Evolutionary conservation across 495 filamentous ascomycete species (phyloP).

Genomic region (Bombardia bombarda): DNA sequence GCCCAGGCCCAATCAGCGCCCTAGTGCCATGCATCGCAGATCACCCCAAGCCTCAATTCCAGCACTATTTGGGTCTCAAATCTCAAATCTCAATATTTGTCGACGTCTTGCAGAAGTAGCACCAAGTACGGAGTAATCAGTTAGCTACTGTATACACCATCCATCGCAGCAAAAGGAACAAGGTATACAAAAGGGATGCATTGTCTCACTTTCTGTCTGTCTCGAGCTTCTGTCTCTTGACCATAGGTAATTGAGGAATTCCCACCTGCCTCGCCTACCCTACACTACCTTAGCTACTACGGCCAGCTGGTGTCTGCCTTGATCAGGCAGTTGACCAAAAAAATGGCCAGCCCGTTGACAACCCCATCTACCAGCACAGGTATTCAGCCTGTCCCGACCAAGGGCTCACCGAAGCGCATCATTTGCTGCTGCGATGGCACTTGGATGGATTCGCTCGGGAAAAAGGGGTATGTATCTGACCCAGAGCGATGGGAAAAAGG

Average conservation of each 20-base stretch:
- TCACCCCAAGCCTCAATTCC: neutral
- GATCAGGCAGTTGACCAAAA: neutral
- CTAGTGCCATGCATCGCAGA: neutral
- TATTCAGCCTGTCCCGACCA: neutral
- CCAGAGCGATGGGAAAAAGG: neutral
- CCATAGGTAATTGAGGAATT: no score
- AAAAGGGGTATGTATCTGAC: slow-evolving; percentile 12
- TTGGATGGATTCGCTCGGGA: slow-evolving; percentile 30
- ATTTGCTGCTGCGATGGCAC: slow-evolving; percentile 30
- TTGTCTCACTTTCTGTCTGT: no score
- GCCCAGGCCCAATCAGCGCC: neutral
- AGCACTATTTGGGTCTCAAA: no score
- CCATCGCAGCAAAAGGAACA: no score
- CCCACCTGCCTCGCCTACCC: no score
- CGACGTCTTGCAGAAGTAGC: neutral
- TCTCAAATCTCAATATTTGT: neutral
- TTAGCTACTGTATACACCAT: no score
- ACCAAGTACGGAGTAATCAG: no score
- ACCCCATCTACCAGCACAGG: neutral
- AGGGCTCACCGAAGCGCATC: slow-evolving; percentile 15
- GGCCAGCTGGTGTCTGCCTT: no score
- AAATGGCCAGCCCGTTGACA: neutral
- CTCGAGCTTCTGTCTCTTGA: no score
- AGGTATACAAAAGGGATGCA: no score
- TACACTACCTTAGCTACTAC: no score